Base-by-base conservation (phyloP, 345 rosid genomes). In the Salix arbutifolia region DNA sequence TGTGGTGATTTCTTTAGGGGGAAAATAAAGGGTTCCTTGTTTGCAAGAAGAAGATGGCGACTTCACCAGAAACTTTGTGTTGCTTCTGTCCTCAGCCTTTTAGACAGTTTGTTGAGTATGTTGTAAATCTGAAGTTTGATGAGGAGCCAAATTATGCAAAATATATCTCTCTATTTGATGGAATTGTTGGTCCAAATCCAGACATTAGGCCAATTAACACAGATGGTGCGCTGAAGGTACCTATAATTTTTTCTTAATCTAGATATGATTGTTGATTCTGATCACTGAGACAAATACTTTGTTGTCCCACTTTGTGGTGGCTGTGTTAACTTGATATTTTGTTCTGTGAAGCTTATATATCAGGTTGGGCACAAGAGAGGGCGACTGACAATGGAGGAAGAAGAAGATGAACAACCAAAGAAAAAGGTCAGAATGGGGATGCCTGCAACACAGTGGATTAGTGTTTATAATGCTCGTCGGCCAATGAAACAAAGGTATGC, bases 401-500 rank as follows among this genome's bases (percentile, higher is more conserved):
- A 95, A 76, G 98, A 89, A 28, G 96, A 93, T 79, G 97, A 93
- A 77, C 99, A 93, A 72, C 91, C 97, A 69, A 95, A 95, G 90
- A 91, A 91, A 77, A 95, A 93, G 86, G 85, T 95, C 72, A 89
- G 99, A 56, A 87, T 95, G 92, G 99, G 99, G 73, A 93, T 93
- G 99, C 99, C 99, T 69, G 94, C 97, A 80, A 91, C 92, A 38
- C 99, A 95, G 79, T 95, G 99, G 99, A 95, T 95, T 78, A 95
- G 98, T 80, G 85, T 93, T 53, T 95, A 95, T 84, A 95, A 86
- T 87, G 97, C 99, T 74, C 93, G 93, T 76, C 92, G 94, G 75
- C 97, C 99, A 18, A 95, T 95, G 98, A 95, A 90, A 83, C 98
- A 95, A 85, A 88, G 97, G 99, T 91, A 76, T 71, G 46, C 67